A percentile compares a stretch with the other conserved stretches of the same genome.
Conservation (phyloP, 164 flowering plant species). For the Nymphaea thermarum region DNA sequence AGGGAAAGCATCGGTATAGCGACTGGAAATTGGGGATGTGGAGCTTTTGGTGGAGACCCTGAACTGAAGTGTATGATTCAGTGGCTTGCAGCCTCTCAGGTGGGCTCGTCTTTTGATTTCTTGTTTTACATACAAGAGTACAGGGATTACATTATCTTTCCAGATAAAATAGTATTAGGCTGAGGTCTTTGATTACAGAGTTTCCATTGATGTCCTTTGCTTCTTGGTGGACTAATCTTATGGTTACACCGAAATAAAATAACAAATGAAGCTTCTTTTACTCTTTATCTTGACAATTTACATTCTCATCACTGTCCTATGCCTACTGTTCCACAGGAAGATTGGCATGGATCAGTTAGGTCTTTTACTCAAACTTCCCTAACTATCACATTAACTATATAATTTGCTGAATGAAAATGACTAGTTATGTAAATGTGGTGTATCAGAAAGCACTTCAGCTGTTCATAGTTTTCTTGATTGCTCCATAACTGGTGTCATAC, state of each 20-base stretch:
- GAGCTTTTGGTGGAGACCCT: conserved; percentile 95
- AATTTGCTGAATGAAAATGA: too few relatives aligned
- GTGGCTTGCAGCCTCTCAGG: conserved; percentile 98
- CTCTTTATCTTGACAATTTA: too few relatives aligned
- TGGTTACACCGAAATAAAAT: too few relatives aligned
- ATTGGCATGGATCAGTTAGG: too few relatives aligned
- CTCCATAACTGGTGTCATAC: too few relatives aligned
- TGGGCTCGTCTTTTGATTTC: conserved; percentile 7
- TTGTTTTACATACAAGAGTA: not conserved
- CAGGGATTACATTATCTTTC: not conserved
- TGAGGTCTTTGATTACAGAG: not conserved
- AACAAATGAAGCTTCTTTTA: not conserved
- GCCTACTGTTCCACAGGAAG: too few relatives aligned
- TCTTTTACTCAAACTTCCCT: too few relatives aligned
- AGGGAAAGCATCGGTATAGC: conserved; percentile 44
- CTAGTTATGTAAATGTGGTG: too few relatives aligned
- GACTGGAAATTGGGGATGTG: conserved; percentile 99
- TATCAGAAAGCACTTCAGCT: not conserved
- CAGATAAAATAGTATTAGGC: not conserved
- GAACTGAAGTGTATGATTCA: conserved; percentile 67
- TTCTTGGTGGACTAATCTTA: not conserved
- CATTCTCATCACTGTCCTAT: too few relatives aligned
- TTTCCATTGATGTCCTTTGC: not conserved
- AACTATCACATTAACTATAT: too few relatives aligned
- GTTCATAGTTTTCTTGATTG: not conserved